Evolutionary conservation across 257 asterid genomes (phyloP).

Genomic region (Lycium barbarum): DNA sequence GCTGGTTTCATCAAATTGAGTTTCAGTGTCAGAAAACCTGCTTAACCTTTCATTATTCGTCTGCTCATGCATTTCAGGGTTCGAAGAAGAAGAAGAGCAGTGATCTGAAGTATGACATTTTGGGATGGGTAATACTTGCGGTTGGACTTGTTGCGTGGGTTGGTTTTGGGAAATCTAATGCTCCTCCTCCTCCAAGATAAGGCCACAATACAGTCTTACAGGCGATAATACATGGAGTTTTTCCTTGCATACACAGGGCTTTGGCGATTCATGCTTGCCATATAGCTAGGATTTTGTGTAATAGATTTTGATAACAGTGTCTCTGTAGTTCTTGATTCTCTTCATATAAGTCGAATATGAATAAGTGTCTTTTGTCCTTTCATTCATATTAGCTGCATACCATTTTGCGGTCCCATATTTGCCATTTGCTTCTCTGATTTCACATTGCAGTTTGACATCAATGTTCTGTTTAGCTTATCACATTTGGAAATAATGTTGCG

Average conservation of each 20-base stretch:
- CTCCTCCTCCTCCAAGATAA: constrained; percentile 54
- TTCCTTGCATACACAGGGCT: background rate
- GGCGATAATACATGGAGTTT: constrained; percentile 8
- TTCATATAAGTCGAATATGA: too few species aligned
- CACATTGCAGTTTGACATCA: background rate
- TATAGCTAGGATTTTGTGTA: constrained; percentile 21
- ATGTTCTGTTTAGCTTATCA: background rate
- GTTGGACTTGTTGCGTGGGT: constrained; percentile 73
- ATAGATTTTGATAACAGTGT: background rate
- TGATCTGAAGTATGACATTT: constrained; percentile 68
- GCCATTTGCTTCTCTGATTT: background rate
- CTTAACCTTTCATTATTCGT: constrained; percentile 5
- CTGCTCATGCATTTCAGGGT: constrained; percentile 36
- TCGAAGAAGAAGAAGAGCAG: constrained; percentile 57
- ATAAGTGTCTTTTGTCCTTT: background rate
- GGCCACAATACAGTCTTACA: background rate
- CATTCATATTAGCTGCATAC: background rate
- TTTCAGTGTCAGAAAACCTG: background rate
- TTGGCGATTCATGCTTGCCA: background rate
- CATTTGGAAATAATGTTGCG: background rate
- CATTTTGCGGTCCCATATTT: background rate
- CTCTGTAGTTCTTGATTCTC: background rate
- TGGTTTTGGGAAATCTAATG: constrained; percentile 59
- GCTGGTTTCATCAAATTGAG: background rate
- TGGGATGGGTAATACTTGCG: constrained; percentile 76